These are phyloP conservation scores for Daldinia caldariorum DNA, from an alignment of 495 filamentous ascomycete genomes.

Conservation along the genomic window DNA sequence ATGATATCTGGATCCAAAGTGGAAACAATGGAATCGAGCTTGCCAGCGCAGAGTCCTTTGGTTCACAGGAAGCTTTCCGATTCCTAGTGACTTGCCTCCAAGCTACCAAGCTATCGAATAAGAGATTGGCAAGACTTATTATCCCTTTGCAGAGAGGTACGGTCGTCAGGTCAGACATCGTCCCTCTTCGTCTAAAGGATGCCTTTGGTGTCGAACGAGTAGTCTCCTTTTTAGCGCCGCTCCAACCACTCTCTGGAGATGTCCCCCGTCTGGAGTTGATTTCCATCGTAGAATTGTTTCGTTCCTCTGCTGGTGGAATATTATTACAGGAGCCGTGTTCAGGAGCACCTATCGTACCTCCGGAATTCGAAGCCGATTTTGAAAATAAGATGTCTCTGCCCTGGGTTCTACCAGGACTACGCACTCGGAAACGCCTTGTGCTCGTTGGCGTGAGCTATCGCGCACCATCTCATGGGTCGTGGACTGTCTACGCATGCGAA, in stretches of 20 bases:
- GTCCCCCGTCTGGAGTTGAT: slow-evolving; percentile 10
- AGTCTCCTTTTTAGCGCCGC: slow-evolving; percentile 34
- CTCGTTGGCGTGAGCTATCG: slow-evolving; percentile 53
- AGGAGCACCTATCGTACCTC: background rate
- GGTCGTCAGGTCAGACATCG: slow-evolving; percentile 41
- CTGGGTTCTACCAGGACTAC: slow-evolving; percentile 44
- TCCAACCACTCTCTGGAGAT: slow-evolving; percentile 29
- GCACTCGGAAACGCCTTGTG: slow-evolving; percentile 47
- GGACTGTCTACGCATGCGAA: slow-evolving; percentile 47
- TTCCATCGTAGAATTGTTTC: slow-evolving; percentile 34
- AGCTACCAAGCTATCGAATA: slow-evolving; percentile 11
- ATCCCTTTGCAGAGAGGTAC: slow-evolving; percentile 34
- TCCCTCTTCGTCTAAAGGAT: slow-evolving; percentile 41
- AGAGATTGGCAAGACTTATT: slow-evolving; percentile 34
- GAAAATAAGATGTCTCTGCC: slow-evolving; percentile 41
- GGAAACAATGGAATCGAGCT: background rate
- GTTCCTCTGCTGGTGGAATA: slow-evolving; percentile 37
- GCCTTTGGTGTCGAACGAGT: slow-evolving; percentile 31
- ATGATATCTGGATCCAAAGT: slow-evolving; percentile 1
- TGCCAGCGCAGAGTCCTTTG: slow-evolving; percentile 20
- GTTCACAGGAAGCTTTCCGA: slow-evolving; percentile 26
- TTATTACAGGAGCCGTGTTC: slow-evolving; percentile 14
- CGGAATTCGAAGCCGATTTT: slow-evolving; percentile 37
- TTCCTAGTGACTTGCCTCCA: slow-evolving; percentile 40
- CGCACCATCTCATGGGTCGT: slow-evolving; percentile 49